Evolutionary conservation across 129 eudicot genomes (phyloP).

Genomic region (Escallonia rubra): DNA sequence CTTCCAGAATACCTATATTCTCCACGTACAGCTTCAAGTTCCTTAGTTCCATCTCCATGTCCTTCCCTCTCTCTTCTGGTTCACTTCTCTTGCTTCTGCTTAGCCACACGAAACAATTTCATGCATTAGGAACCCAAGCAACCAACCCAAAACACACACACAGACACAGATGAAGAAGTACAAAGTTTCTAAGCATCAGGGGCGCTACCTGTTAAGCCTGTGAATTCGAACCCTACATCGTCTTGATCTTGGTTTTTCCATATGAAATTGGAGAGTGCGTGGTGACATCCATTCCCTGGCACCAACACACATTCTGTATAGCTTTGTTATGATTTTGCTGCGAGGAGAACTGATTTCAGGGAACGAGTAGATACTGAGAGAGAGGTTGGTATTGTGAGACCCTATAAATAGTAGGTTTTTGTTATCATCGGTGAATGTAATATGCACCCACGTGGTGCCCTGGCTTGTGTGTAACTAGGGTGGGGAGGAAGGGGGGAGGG

Average conservation of each 20-base stretch:
- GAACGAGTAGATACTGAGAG: conserved; percentile 1
- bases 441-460: conserved; percentile 12
- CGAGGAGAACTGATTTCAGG: background rate
- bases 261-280: conserved; percentile 11
- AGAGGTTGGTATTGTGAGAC: conserved; percentile 1
- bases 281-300: conserved; percentile 34
- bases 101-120: background rate
- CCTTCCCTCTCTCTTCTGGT: conserved; percentile 14
- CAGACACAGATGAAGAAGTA: background rate
- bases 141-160: background rate
- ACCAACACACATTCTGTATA: conserved; percentile 23
- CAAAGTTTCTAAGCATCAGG: background rate
- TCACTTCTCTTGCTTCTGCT: conserved; percentile 28
- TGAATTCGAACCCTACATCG: conserved; percentile 33
- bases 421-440: background rate
- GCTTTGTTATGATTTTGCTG: background rate
- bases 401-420: conserved; percentile 21
- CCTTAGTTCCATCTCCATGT: conserved; percentile 47
- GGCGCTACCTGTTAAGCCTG: conserved; percentile 36
- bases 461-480: conserved; percentile 10
- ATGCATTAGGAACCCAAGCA: background rate
- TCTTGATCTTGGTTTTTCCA: conserved; percentile 29
- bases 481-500: conserved; percentile 22
- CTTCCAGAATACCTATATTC: conserved; percentile 60
- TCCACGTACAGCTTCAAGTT: conserved; percentile 80